Base-by-base conservation (phyloP, 345 rosid genomes). In the Lumnitzera littorea region DNA sequence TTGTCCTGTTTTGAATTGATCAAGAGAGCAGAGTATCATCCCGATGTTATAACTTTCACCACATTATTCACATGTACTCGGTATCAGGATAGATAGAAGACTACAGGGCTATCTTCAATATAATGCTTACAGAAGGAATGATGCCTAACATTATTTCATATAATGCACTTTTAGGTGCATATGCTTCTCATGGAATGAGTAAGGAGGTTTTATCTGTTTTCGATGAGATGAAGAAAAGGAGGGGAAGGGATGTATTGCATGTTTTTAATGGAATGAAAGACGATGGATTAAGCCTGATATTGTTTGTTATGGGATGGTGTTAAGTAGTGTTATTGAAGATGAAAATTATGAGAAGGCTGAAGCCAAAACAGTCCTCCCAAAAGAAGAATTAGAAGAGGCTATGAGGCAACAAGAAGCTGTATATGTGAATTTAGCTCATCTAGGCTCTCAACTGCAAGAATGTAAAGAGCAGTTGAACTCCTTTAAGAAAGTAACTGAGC, bases 81-180 rank as follows among this genome's bases (percentile, higher is more conserved):
- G 73, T 74, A 63, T 74, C 55, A 66, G 96, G 98, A 61, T 88
- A 86, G 81, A 64, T 89, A 50, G 89, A 82, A 65, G 82, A 76
- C 67, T 89, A 96, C 70, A 76, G 65, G 76, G 89, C 88, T 53
- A 78, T 84, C 56, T 89, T 91, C 51, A 68, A 70, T 54, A 76
- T 82, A 43, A 89, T 91, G 84, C 76, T 89, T 69, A 91, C 92
- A 50, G 95, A 91, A 76, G 98, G 98, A 66, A 54, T 86, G 56
- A 87, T 70, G 55, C 96, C 98, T 59, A 91, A 87, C 58, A 63
- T 87, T 55, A 86, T 91, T 60, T 20, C 20, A 20, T 20, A 20
- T 20, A 20, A 20, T 20, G 20, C 20, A 20, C 20, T 20, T 20
- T 20, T 89, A 64, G 92, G 86, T 69, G 96, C 91, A 64, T 91